These are phyloP conservation scores for Oxyria digyna DNA, from an alignment of 148 eudicot species.

Conservation along the genomic window DNA sequence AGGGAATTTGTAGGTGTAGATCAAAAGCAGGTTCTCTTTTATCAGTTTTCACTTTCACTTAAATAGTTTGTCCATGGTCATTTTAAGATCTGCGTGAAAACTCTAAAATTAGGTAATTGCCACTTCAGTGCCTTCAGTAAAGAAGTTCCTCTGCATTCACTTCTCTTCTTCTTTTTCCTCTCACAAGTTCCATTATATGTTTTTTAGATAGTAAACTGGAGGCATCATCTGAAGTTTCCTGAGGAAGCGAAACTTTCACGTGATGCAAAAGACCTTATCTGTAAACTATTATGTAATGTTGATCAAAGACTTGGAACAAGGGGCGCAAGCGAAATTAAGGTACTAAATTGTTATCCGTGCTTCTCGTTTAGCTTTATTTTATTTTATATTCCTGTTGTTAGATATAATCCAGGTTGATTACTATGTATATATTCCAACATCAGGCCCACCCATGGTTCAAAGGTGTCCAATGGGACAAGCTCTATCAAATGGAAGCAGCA, in stretches of 20 bases:
- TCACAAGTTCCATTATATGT: not conserved
- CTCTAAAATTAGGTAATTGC: not conserved
- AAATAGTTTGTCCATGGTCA: not conserved
- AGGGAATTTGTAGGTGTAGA: not conserved
- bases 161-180: not conserved
- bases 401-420: not conserved
- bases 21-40: not conserved
- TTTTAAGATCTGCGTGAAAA: not conserved
- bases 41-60: not conserved
- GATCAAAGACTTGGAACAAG: conserved; percentile 89
- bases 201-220: conserved; percentile 90
- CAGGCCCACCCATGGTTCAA: conserved; percentile 96
- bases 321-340: conserved; percentile 96
- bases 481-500: conserved; percentile 91
- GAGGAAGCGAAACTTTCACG: conserved; percentile 91
- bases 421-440: conserved; percentile 3
- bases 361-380: not conserved
- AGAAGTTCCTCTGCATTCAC: not conserved
- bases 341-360: conserved; percentile 13
- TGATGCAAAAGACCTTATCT: conserved; percentile 94
- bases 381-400: not conserved
- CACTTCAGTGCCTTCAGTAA: not conserved
- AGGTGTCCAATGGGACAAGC: conserved; percentile 71
- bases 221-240: conserved; percentile 91
- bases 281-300: conserved; percentile 87